A percentile compares a stretch with the other conserved stretches of the same genome.
Conservation (phyloP, 176 grass and related monocot genomes). For the Triticum dicoccoides region DNA sequence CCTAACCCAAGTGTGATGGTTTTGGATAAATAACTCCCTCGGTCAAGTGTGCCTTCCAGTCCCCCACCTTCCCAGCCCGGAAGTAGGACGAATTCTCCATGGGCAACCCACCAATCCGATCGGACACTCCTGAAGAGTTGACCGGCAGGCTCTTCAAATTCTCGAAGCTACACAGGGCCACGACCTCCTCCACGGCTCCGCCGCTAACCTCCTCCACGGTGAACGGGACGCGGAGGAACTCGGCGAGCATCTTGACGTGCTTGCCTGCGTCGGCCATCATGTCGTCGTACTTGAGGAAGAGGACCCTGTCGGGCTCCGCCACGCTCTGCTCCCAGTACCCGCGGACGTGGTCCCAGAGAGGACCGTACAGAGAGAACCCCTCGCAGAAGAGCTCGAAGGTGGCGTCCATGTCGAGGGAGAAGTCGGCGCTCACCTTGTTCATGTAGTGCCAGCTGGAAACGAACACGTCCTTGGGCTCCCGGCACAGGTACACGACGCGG, state of each 20-base stretch:
- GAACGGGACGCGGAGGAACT: slow-evolving; percentile 9
- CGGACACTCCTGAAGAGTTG: not conserved
- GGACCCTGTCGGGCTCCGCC: not conserved
- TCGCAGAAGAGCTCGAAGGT: not conserved
- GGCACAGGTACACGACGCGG: slow-evolving; percentile 14
- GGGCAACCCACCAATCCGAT: not conserved
- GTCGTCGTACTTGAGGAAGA: slow-evolving; percentile 18
- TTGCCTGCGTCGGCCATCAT: not conserved
- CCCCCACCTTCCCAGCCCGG: not conserved
- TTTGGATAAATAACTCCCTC: not conserved
- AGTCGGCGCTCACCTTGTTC: not conserved
- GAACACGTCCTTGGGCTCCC: slow-evolving; percentile 23
- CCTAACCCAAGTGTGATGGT: no score
- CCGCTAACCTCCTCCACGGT: not conserved
- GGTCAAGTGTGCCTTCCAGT: slow-evolving; percentile 6
- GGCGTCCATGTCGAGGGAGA: not conserved
- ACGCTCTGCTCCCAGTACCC: not conserved
- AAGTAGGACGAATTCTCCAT: slow-evolving; percentile 12
- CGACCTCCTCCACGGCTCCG: not conserved
- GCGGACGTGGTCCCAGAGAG: not conserved
- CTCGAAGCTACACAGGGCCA: slow-evolving; percentile 20
- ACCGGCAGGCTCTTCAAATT: not conserved
- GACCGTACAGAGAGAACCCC: not conserved
- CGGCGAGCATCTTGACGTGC: slow-evolving; percentile 22
- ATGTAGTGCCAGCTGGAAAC: slow-evolving; percentile 13